Conservation (phyloP, 129 eudicot genomes). For the Calendula officinalis region DNA sequence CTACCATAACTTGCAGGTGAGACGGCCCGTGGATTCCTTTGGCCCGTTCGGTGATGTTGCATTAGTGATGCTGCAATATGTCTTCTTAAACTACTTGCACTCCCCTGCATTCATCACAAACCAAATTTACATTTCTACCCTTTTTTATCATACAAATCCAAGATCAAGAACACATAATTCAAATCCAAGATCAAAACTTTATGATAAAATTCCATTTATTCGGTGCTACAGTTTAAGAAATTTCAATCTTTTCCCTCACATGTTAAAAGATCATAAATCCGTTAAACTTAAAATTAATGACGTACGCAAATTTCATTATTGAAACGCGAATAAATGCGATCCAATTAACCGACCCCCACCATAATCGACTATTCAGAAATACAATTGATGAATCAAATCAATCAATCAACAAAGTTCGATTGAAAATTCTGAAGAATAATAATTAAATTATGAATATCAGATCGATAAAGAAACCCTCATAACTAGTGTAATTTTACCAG, state of each 20-base stretch:
- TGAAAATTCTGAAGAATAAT: neutral
- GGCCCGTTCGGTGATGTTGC: constrained; percentile 78
- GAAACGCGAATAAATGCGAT: constrained; percentile 14
- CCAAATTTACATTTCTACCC: constrained; percentile 11
- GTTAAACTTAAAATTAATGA: neutral
- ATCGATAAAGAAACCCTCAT: constrained; percentile 7
- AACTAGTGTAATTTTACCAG: constrained; percentile 32
- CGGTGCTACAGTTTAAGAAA: neutral
- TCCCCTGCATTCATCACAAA: constrained; percentile 54
- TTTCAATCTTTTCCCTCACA: neutral
- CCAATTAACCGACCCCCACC: constrained; percentile 21
- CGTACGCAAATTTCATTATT: constrained; percentile 13
- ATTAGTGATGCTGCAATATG: constrained; percentile 78
- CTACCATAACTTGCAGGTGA: constrained; percentile 96
- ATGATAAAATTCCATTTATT: neutral
- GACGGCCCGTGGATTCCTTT: constrained; percentile 60
- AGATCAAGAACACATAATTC: neutral
- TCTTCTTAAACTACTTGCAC: constrained; percentile 83
- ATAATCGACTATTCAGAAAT: constrained; percentile 3
- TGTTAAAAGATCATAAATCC: constrained; percentile 5
- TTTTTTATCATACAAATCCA: neutral
- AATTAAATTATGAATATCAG: neutral
- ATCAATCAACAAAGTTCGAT: constrained; percentile 7
- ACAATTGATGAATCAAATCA: constrained; percentile 14
- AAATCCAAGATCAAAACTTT: neutral